These are phyloP conservation scores for Calonectria naviculata DNA, from an alignment of 2,329 filamentous ascomycete species.

Conservation along the genomic window DNA sequence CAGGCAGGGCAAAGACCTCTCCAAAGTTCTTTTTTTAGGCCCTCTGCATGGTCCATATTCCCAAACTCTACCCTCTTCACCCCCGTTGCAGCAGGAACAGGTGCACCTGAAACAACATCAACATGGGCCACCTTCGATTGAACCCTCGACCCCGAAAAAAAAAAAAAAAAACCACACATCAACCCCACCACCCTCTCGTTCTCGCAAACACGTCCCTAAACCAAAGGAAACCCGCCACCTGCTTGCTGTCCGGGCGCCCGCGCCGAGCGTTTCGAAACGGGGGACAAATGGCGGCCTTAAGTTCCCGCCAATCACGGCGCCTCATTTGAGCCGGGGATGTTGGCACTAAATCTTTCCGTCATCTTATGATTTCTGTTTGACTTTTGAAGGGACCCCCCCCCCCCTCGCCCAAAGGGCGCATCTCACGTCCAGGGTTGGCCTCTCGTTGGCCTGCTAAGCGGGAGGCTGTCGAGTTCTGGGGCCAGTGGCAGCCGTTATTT, in stretches of 20 bases:
- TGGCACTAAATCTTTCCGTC: slow-evolving; percentile 25
- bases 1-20: not conserved
- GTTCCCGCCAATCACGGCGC: slow-evolving; percentile 36
- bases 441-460: slow-evolving; percentile 21
- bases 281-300: slow-evolving; percentile 9
- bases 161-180: not conserved
- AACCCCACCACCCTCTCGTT: slow-evolving; percentile 1
- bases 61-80: slow-evolving; percentile 5
- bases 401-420: not conserved
- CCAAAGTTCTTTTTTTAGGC: slow-evolving; percentile 15
- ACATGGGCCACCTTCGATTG: slow-evolving; percentile 14
- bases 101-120: slow-evolving; percentile 25
- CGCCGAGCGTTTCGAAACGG: slow-evolving; percentile 41
- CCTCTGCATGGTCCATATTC: not conserved
- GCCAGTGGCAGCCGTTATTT: slow-evolving; percentile 16
- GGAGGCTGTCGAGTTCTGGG: slow-evolving; percentile 5
- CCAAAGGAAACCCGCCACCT: not conserved
- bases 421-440: not conserved
- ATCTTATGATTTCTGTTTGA: slow-evolving; percentile 32
- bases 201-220: slow-evolving; percentile 7
- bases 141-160: slow-evolving; percentile 1
- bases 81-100: slow-evolving; percentile 23
- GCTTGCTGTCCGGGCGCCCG: slow-evolving; percentile 17
- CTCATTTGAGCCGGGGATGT: slow-evolving; percentile 1
- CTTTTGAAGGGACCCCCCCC: not conserved